These are phyloP conservation scores for Mangifera indica DNA, from an alignment of 345 rosid species.

Conservation along the genomic window DNA sequence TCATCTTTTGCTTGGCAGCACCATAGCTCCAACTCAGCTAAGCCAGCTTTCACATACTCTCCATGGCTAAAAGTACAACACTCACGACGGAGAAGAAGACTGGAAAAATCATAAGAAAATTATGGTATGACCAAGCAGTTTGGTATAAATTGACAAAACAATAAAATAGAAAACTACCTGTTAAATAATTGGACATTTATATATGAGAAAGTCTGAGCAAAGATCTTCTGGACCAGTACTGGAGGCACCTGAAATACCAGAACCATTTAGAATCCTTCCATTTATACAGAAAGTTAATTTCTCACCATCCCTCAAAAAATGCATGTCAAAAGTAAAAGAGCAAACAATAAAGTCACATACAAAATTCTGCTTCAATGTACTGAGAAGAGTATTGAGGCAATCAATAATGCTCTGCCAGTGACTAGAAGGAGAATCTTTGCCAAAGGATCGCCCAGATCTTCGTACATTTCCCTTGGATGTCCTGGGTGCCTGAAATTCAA, in stretches of 20 bases:
- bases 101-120: constrained; percentile 31
- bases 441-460: constrained; percentile 78
- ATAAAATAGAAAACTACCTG: constrained; percentile 47
- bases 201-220: constrained; percentile 89
- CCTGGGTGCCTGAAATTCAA: constrained; percentile 77
- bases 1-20: constrained; percentile 92
- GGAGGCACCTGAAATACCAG: constrained; percentile 73
- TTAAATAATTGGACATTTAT: constrained; percentile 90
- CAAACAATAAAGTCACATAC: constrained; percentile 43
- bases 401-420: constrained; percentile 99
- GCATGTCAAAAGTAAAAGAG: background rate
- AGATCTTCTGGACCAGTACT: constrained; percentile 92
- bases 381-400: constrained; percentile 75
- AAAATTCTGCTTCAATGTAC: constrained; percentile 80
- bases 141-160: constrained; percentile 9
- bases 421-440: constrained; percentile 80
- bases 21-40: constrained; percentile 98
- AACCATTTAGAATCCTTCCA: constrained; percentile 26
- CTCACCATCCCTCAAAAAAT: background rate
- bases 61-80: constrained; percentile 99
- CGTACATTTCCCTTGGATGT: constrained; percentile 79
- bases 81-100: constrained; percentile 95
- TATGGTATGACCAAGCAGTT: constrained; percentile 12
- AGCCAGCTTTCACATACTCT: constrained; percentile 91
- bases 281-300: constrained; percentile 25